These are phyloP conservation scores for Anisogramma anomala DNA, from an alignment of 2,329 filamentous ascomycete genomes.

Conservation along the genomic window DNA sequence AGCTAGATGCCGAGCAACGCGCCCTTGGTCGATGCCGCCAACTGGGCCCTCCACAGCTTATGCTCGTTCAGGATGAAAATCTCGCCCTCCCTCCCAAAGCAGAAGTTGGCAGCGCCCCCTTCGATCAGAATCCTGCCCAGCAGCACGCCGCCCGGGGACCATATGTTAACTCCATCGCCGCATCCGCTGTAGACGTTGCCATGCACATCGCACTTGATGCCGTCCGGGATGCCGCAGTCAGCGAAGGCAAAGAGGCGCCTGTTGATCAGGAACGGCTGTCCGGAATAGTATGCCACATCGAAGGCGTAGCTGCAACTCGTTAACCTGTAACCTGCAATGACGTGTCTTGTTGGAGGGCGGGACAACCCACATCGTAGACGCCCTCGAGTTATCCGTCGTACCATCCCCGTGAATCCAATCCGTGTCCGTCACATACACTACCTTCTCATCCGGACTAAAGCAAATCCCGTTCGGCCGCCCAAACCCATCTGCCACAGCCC, in stretches of 20 bases:
- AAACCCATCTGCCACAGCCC: constrained; percentile 36
- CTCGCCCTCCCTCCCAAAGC: constrained; percentile 31
- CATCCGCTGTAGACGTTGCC: constrained; percentile 39
- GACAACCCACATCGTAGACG: constrained; percentile 21
- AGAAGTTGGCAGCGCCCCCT: constrained; percentile 35
- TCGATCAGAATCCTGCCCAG: constrained; percentile 33
- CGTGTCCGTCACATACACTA: constrained; percentile 35
- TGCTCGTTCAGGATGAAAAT: constrained; percentile 38
- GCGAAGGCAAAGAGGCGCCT: constrained; percentile 39
- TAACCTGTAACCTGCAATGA: not conserved
- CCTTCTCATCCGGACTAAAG: constrained; percentile 34
- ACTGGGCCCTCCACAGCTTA: constrained; percentile 28
- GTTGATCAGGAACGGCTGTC: constrained; percentile 32
- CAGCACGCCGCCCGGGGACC: constrained; percentile 33
- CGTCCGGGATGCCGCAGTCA: constrained; percentile 34
- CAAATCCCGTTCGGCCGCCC: constrained; percentile 34
- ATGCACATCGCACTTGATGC: constrained; percentile 33
- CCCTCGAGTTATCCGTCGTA: constrained; percentile 18
- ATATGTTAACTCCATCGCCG: constrained; percentile 38
- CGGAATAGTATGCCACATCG: constrained; percentile 19
- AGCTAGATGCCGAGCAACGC: constrained; percentile 16
- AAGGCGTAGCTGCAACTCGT: constrained; percentile 25
- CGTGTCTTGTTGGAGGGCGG: too few relatives aligned
- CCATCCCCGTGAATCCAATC: constrained; percentile 25
- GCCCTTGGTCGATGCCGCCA: constrained; percentile 20